Percentiles rank a stretch among this genome's conserved stretches.
phyloP scores from a whole-genome alignment of 2,329 filamentous ascomycete genomes.

The Pseudopyricularia cyperi region DNA sequence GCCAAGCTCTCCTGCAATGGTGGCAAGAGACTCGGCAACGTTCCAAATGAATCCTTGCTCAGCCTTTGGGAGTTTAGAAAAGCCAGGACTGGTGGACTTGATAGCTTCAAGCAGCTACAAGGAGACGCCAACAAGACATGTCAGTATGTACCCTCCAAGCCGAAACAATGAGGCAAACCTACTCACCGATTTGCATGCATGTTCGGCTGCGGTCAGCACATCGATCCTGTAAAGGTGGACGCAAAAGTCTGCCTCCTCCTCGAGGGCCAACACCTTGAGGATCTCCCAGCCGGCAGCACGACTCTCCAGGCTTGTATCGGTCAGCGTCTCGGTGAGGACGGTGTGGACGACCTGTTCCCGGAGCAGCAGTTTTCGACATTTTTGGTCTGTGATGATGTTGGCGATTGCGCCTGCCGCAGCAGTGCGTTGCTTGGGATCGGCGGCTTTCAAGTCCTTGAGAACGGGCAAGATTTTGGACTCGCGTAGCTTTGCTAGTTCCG shows the following conservation, averaged over 20 bases:
- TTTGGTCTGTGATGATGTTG: slow-evolving; percentile 48
- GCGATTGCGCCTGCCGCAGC: slow-evolving; percentile 45
- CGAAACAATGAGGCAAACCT: neutral
- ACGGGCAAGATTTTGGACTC: slow-evolving; percentile 52
- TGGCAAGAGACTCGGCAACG: slow-evolving; percentile 39
- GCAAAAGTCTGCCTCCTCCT: slow-evolving; percentile 55
- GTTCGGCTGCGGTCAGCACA: slow-evolving; percentile 45
- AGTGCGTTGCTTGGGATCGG: slow-evolving; percentile 45
- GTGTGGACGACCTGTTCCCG: slow-evolving; percentile 53
- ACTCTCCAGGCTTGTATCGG: slow-evolving; percentile 49
- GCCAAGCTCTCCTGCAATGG: slow-evolving; percentile 38
- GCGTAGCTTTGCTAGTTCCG: slow-evolving; percentile 48
- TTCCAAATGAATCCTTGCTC: slow-evolving; percentile 41
- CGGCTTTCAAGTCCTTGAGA: slow-evolving; percentile 44
- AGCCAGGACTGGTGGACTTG: slow-evolving; percentile 22
- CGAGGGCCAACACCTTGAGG: slow-evolving; percentile 43
- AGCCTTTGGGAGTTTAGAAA: slow-evolving; percentile 34
- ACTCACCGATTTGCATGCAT: slow-evolving; percentile 39
- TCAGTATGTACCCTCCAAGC: neutral
- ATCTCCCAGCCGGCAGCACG: slow-evolving; percentile 57
- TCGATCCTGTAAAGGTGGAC: slow-evolving; percentile 51
- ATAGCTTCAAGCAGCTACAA: slow-evolving; percentile 17
- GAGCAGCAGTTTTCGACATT: slow-evolving; percentile 51
- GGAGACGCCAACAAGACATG: slow-evolving; percentile 9
- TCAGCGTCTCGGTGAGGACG: slow-evolving; percentile 50